These are phyloP conservation scores for Entomortierella beljakovae DNA, from an alignment of 192 early-diverging fungal genomes.

Conservation along the genomic window DNA sequence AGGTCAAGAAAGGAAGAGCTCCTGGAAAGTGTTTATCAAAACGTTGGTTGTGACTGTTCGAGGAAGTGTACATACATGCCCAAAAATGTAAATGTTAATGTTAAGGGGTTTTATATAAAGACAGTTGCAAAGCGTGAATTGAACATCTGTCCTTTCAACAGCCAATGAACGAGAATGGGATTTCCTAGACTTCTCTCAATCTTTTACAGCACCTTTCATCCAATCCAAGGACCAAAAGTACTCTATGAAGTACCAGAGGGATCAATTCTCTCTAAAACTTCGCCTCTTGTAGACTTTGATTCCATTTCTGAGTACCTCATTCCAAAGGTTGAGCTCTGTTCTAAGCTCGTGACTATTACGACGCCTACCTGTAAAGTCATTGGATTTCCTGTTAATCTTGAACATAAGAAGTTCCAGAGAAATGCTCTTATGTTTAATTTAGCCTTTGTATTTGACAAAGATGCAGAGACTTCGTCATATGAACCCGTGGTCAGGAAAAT, in stretches of 20 bases:
- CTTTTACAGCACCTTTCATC: conserved; percentile 87
- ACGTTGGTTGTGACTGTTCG: no score
- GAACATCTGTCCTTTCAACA: background rate
- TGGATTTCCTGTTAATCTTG: conserved; percentile 80
- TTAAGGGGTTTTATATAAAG: no score
- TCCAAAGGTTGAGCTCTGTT: conserved; percentile 82
- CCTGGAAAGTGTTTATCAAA: no score
- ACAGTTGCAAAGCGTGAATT: no score
- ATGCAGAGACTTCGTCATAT: conserved; percentile 83
- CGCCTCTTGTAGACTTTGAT: conserved; percentile 78
- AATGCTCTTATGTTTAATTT: conserved; percentile 94
- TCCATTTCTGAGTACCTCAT: conserved; percentile 86
- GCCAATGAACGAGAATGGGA: conserved; percentile 18
- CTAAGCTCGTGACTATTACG: conserved; percentile 78
- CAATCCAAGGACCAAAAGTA: conserved; percentile 79
- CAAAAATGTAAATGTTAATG: no score
- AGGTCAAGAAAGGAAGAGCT: no score
- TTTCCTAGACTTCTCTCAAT: conserved; percentile 77
- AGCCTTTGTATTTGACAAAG: conserved; percentile 92
- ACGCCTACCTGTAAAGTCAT: conserved; percentile 79
- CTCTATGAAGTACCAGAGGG: conserved; percentile 83
- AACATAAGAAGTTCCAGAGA: conserved; percentile 75
- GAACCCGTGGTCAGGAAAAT: conserved; percentile 92
- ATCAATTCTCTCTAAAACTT: conserved; percentile 62
- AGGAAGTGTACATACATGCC: no score